These are phyloP conservation scores for Sporothrix mexicana DNA, from an alignment of 2,329 filamentous ascomycete genomes.

Conservation along the genomic window DNA sequence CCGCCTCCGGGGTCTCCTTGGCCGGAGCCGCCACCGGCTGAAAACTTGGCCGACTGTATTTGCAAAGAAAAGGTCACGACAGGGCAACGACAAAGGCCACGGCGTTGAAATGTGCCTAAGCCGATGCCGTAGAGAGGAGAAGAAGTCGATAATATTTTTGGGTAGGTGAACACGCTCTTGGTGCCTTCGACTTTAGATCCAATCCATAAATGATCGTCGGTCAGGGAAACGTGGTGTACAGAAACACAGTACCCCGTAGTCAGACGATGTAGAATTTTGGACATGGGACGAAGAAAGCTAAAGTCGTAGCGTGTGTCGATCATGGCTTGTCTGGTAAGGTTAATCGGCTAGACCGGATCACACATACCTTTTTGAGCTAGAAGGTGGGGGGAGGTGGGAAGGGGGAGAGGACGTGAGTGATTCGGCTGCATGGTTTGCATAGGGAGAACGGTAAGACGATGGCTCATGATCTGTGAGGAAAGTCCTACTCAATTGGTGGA, in stretches of 20 bases:
- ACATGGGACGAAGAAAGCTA: background rate
- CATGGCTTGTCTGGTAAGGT: background rate
- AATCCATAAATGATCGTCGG: background rate
- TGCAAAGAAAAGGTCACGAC: too few relatives aligned
- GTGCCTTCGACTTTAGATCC: too few relatives aligned
- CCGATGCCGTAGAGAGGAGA: background rate
- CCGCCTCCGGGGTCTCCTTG: background rate
- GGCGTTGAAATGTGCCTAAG: background rate
- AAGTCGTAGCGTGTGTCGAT: background rate
- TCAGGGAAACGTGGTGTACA: background rate
- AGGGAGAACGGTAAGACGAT: background rate
- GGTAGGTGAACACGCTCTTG: too few relatives aligned
- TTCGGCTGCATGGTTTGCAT: background rate
- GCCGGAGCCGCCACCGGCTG: background rate
- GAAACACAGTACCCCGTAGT: too few relatives aligned
- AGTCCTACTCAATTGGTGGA: background rate
- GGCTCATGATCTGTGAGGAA: background rate
- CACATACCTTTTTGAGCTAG: conserved; percentile 7
- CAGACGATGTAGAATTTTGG: background rate
- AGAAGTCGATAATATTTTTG: too few relatives aligned
- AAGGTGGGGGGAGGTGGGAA: too few relatives aligned
- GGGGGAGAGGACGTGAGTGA: background rate
- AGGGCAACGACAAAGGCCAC: background rate
- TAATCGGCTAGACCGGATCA: background rate
- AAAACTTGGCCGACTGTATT: too few relatives aligned